Evolutionary conservation across 1,284 basidiomycete genomes (phyloP), one percentile per base, ranked within the genome.

Genomic region (Pseudozyma sp.): DNA sequence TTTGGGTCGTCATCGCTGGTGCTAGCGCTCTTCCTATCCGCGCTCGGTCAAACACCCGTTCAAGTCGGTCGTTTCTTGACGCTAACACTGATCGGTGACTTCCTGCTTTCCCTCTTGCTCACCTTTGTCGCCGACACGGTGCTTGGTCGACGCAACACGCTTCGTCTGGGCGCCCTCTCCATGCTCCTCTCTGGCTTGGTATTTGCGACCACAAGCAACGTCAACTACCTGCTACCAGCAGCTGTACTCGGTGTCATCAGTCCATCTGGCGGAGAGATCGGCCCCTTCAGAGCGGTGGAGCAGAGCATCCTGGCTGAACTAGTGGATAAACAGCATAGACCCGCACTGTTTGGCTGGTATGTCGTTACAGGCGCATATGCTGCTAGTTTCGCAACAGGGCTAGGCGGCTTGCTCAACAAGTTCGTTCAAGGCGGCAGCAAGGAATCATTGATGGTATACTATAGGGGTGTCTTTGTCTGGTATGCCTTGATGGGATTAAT

Each of bases 1-100:
- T 66, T 66, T 35, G 63, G 63, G 19, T 66, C 63, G 13, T 66
- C 63, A 2, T 66, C 63, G 33, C 63, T 66, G 19, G 44, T 66
- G 1, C 56, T 66, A 1, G 63, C 63, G 5, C 57, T 66, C 7
- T 66, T 59, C 56, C 48, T 66, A 6, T 59, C 56, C 2, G 43
- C 42, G 5, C 48, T 66, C 7, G 57, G 48, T 1, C 52, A 42
- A 13, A 55, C 56, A 7, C 63, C 63, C 17, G 47, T 66, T 7
- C 52, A 66, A 43, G 63, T 66, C 9, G 63, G 63, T 11, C 63
- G 56, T 0, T 60, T 66, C 34, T 47, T 66, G 0, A 66, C 63
- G 5, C 16, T 66, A 0, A 66, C 63, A 1, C 56, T 66, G 4
- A 14, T 60, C 1, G 63, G 63, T 16, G 63, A 66, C 48, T 66